These are phyloP conservation scores for Emericellopsis atlantica DNA, from an alignment of 2,329 filamentous ascomycete genomes.

Conservation along the genomic window DNA sequence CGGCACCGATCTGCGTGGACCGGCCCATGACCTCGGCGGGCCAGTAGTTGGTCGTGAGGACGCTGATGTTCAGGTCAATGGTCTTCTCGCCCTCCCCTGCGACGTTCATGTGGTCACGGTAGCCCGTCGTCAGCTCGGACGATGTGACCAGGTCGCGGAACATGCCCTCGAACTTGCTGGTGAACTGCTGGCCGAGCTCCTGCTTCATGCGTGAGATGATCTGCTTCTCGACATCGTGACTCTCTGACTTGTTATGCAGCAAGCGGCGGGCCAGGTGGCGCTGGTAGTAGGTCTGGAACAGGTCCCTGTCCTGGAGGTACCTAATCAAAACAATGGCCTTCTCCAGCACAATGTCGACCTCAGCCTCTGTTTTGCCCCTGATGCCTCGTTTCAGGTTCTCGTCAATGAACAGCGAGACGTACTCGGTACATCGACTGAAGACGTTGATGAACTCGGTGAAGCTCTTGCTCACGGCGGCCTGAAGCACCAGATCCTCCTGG, in stretches of 20 bases:
- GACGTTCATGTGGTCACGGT: slow-evolving; percentile 52
- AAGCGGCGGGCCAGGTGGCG: slow-evolving; percentile 85
- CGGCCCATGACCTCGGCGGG: slow-evolving; percentile 76
- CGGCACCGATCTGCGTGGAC: slow-evolving; percentile 35
- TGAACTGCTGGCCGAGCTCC: slow-evolving; percentile 90
- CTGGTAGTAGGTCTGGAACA: slow-evolving; percentile 97
- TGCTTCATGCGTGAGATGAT: slow-evolving; percentile 97
- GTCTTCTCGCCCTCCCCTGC: slow-evolving; percentile 33
- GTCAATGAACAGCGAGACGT: slow-evolving; percentile 91
- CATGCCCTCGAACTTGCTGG: slow-evolving; percentile 88
- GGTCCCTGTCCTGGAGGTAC: slow-evolving; percentile 82
- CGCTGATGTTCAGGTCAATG: slow-evolving; percentile 70
- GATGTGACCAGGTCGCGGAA: slow-evolving; percentile 93
- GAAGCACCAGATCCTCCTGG: slow-evolving; percentile 59
- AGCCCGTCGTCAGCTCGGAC: slow-evolving; percentile 66
- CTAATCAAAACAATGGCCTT: slow-evolving; percentile 81
- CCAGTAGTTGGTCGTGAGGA: slow-evolving; percentile 92
- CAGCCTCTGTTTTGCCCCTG: slow-evolving; percentile 80
- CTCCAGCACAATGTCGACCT: slow-evolving; percentile 74
- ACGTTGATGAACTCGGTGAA: slow-evolving; percentile 89
- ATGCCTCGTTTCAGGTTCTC: slow-evolving; percentile 91
- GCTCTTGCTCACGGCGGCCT: slow-evolving; percentile 73
- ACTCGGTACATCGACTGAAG: slow-evolving; percentile 79
- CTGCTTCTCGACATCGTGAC: slow-evolving; percentile 83
- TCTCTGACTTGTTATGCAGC: slow-evolving; percentile 79